A percentile compares a stretch with the other conserved stretches of the same genome.
Conservation (phyloP, 129 eudicot species). For the Erigeron canadensis region DNA sequence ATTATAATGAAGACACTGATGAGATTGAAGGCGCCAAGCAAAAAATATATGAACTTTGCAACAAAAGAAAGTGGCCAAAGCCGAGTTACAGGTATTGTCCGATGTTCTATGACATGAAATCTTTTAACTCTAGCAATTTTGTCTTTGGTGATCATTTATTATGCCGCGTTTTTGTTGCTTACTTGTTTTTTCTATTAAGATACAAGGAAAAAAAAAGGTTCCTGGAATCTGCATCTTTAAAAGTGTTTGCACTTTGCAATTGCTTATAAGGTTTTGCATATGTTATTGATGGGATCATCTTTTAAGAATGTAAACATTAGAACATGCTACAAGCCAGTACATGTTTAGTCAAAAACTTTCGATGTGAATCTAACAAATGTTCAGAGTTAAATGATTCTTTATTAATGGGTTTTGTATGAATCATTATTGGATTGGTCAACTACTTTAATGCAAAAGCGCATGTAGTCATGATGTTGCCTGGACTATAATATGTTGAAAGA, state of each 20-base stretch:
- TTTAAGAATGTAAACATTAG: not conserved
- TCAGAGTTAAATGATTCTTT: no score
- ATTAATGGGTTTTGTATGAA: no score
- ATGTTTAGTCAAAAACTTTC: no score
- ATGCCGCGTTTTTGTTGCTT: not conserved
- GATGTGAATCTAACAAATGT: no score
- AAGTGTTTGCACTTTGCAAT: not conserved
- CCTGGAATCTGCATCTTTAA: not conserved
- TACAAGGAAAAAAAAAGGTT: not conserved
- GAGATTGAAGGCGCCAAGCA: conserved; percentile 69
- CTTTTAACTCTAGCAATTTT: not conserved
- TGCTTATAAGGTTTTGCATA: not conserved
- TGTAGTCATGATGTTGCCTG: no score
- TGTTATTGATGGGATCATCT: not conserved
- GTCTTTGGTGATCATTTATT: not conserved
- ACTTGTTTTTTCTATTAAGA: not conserved
- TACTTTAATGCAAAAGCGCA: no score
- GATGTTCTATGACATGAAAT: not conserved
- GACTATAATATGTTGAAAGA: no score
- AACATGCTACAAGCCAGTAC: not conserved
- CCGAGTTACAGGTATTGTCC: conserved; percentile 59
- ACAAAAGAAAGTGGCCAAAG: conserved; percentile 68
- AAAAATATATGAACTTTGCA: conserved; percentile 60
- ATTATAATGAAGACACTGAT: conserved; percentile 17
- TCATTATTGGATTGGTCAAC: no score